phyloP scores from a whole-genome alignment of 169 alveolate species.

The Eimeria maxima region DNA sequence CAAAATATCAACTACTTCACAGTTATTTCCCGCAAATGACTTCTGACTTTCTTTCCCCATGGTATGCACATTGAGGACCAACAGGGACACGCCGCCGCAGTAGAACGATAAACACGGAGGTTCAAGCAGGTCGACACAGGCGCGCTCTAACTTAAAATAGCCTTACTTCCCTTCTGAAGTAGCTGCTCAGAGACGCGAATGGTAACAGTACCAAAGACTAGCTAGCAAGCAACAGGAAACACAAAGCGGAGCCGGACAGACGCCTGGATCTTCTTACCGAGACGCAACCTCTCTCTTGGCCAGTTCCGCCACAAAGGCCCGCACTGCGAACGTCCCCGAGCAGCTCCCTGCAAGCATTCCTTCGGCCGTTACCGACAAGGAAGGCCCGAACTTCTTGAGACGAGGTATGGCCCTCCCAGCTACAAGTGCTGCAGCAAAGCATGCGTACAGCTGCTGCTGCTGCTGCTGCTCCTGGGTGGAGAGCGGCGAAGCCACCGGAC shows the following conservation, averaged over 20 bases:
- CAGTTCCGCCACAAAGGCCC: conserved; percentile 64
- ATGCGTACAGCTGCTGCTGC: conserved; percentile 46
- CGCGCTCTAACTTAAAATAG: neutral
- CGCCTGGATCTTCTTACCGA: conserved; percentile 5
- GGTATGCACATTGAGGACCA: neutral
- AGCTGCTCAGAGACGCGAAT: neutral
- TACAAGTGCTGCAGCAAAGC: conserved; percentile 65
- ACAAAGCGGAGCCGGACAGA: neutral
- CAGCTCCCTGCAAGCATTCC: conserved; percentile 53
- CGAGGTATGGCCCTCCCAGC: conserved; percentile 54
- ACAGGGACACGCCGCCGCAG: neutral
- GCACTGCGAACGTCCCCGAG: conserved; percentile 67
- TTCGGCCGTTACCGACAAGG: conserved; percentile 54
- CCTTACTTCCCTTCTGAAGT: neutral
- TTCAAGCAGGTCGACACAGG: neutral
- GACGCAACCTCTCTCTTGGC: conserved; percentile 59
- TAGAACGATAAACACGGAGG: neutral
- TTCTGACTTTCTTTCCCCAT: neutral
- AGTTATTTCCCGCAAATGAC: neutral
- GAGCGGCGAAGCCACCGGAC: neutral
- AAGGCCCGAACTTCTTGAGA: conserved; percentile 17
- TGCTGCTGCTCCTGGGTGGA: conserved; percentile 57
- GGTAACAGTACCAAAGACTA: neutral
- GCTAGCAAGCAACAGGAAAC: neutral
- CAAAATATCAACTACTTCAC: neutral